phyloP scores from a whole-genome alignment of 2,329 filamentous ascomycete species.

The Coniosporium tulheliwenetii region DNA sequence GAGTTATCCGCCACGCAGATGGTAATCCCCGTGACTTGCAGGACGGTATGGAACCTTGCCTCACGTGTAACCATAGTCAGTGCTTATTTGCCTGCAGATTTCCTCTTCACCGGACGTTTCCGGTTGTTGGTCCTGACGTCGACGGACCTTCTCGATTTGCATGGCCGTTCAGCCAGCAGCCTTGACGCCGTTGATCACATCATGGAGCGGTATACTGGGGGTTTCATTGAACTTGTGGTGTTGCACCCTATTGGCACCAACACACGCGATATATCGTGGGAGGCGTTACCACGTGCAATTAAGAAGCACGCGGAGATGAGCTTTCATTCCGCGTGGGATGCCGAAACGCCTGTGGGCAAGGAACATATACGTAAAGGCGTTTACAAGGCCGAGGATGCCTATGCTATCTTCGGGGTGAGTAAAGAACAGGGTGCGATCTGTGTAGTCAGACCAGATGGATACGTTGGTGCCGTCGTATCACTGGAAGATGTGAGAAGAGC shows the following conservation, averaged over 20 bases:
- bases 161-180: constrained; percentile 3
- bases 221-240: constrained; percentile 6
- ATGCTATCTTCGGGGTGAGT: constrained; percentile 7
- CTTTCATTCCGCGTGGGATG: constrained; percentile 1
- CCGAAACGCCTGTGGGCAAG: too few relatives aligned
- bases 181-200: constrained; percentile 5
- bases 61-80: constrained; percentile 1
- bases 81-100: constrained; percentile 5
- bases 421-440: constrained; percentile 4
- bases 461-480: constrained; percentile 6
- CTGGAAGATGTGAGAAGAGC: too few relatives aligned
- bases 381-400: constrained; percentile 5
- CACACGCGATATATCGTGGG: constrained; percentile 7
- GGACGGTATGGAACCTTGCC: constrained; percentile 7
- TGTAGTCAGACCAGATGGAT: constrained; percentile 10
- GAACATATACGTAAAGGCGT: constrained; percentile 1
- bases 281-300: constrained; percentile 6
- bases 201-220: constrained; percentile 4
- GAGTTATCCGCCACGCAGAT: constrained; percentile 12
- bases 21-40: constrained; percentile 12
- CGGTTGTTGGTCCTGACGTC: constrained; percentile 9
- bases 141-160: constrained; percentile 6
- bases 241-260: constrained; percentile 5
- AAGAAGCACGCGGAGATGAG: constrained; percentile 7
- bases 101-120: constrained; percentile 11